Conservation (phyloP, 768 basidiomycete species). For the Boletus sp. region DNA sequence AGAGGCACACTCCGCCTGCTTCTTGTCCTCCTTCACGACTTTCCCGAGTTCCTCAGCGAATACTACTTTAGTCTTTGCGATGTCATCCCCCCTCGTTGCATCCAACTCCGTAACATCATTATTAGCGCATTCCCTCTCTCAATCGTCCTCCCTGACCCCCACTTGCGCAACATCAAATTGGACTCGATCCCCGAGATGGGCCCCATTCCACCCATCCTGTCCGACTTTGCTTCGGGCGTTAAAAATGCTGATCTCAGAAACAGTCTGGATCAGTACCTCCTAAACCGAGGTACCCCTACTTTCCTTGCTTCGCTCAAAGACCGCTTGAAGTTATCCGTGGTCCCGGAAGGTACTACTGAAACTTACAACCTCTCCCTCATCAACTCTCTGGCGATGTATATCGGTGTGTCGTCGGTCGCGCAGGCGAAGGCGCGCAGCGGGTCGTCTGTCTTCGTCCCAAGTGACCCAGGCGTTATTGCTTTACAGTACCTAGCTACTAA, state of each 20-base stretch:
- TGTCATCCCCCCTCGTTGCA: constrained; percentile 86
- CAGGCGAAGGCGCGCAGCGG: constrained; percentile 85
- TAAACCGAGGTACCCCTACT: constrained; percentile 67
- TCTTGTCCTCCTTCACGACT: constrained; percentile 95
- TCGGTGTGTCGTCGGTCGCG: constrained; percentile 89
- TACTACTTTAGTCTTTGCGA: constrained; percentile 97
- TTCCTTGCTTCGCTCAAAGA: constrained; percentile 79
- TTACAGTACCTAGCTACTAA: constrained; percentile 80
- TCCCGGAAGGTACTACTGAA: constrained; percentile 48
- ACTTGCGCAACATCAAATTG: constrained; percentile 69
- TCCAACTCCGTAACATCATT: constrained; percentile 95
- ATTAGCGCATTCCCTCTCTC: constrained; percentile 90
- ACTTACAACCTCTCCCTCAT: constrained; percentile 85
- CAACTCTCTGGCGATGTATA: constrained; percentile 93
- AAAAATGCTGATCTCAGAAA: constrained; percentile 75
- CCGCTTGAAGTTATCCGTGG: constrained; percentile 53
- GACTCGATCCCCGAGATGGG: constrained; percentile 87
- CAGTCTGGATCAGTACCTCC: constrained; percentile 81
- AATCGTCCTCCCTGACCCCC: constrained; percentile 80
- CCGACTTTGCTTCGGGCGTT: constrained; percentile 84
- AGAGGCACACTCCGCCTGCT: constrained; percentile 87
- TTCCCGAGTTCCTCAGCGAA: constrained; percentile 96
- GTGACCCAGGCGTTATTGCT: constrained; percentile 80
- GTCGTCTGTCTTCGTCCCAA: constrained; percentile 73
- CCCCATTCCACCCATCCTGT: constrained; percentile 84